Evolutionary conservation across 2,329 filamentous ascomycete genomes (phyloP), one percentile per base, ranked within the genome.

Genomic region (Whalleya microplaca): DNA sequence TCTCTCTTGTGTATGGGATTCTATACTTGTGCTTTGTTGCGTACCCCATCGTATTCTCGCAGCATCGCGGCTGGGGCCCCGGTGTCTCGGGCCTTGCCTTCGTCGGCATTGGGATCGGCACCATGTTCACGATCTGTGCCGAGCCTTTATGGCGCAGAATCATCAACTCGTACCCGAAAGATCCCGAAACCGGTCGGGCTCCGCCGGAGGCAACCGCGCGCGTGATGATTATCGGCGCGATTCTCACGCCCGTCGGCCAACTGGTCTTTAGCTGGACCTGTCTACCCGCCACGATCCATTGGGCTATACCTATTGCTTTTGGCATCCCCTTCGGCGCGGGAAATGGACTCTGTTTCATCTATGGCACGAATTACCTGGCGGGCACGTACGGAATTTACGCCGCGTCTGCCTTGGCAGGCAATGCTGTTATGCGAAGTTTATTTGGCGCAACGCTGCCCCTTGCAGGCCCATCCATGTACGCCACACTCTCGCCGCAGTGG

Each of bases 181-280:
- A 96, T 66, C 88, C 90, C 0, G 81, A 82, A 48, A 96, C 91
- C 0, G 90, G 90, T 10, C 86, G 85, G 40, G 82, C 85, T 0
- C 80, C 84, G 0, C 92, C 92, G 0, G 93, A 97, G 73, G 88
- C 92, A 1, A 91, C 90, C 62, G 91, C 94, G 3, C 84, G 86
- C 42, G 82, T 95, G 54, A 89, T 96, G 67, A 91, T 88, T 64
- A 84, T 96, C 21, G 91, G 89, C 2, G 85, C 91, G 0, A 71
- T 96, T 1, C 76, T 91, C 1, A 86, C 90, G 0, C 89, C 92
- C 0, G 72, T 91, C 2, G 93, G 92, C 16, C 88, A 96, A 72
- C 82, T 97, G 21, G 89, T 88, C 72, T 97, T 97, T 69, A 86
- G 90, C 0, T 96, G 92, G 92, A 96, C 92, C 0, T 92, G 88